These are phyloP conservation scores for Tuber umbilicatum DNA, from an alignment of 495 filamentous ascomycete genomes.

Conservation along the genomic window DNA sequence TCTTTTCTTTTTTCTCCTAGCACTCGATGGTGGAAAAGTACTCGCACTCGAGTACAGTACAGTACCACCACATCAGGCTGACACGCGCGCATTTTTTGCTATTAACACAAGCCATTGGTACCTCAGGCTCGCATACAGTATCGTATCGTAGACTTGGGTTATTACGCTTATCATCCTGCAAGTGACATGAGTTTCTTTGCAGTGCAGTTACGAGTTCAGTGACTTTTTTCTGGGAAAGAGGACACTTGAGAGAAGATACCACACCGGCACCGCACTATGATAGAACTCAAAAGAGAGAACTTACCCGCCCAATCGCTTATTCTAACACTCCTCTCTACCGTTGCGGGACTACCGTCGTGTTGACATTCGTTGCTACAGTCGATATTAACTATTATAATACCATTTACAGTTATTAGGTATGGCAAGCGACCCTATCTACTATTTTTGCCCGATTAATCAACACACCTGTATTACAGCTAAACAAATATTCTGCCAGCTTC, in stretches of 20 bases:
- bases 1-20: not conserved
- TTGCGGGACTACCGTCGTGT: not conserved
- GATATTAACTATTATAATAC: not conserved
- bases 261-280: not conserved
- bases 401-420: not conserved
- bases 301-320: not conserved
- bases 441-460: not conserved
- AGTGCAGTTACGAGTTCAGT: not conserved
- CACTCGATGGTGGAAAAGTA: not conserved
- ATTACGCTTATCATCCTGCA: not conserved
- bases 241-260: not conserved
- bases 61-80: not conserved
- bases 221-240: not conserved
- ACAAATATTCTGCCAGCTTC: not conserved
- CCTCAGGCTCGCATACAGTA: not conserved
- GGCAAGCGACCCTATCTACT: not conserved
- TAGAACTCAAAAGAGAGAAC: not conserved
- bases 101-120: not conserved
- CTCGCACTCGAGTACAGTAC: not conserved
- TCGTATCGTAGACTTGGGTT: not conserved
- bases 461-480: not conserved
- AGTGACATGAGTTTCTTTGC: not conserved
- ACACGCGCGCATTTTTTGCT: not conserved
- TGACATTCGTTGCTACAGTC: not conserved
- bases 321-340: not conserved